Evolutionary conservation across 352 stramenopile species (phyloP).

Genomic region (Saprolegnia parasitica): DNA sequence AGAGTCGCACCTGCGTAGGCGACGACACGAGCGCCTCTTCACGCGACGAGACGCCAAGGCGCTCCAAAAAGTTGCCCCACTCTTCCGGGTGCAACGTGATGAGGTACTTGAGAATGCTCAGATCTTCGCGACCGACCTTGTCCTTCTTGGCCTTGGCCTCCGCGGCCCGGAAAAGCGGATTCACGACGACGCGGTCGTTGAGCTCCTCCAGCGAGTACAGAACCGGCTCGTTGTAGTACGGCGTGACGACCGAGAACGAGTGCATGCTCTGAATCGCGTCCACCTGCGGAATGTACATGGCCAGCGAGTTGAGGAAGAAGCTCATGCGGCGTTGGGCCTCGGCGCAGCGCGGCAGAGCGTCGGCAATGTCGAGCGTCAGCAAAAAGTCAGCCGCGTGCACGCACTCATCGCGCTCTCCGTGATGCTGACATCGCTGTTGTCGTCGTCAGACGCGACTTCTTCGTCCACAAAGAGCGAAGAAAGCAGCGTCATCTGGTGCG

Average conservation of each 20-base stretch:
- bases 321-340: constrained; percentile 81
- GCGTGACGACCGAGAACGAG: constrained; percentile 86
- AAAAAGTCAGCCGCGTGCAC: constrained; percentile 75
- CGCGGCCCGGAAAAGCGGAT: constrained; percentile 81
- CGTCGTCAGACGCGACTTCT: constrained; percentile 56
- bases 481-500: constrained; percentile 67
- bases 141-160: constrained; percentile 76
- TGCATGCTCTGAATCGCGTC: constrained; percentile 73
- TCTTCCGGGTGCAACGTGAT: constrained; percentile 85
- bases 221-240: constrained; percentile 85
- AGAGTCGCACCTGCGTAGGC: constrained; percentile 72
- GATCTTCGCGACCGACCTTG: constrained; percentile 45
- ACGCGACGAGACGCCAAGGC: constrained; percentile 58
- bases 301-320: constrained; percentile 82
- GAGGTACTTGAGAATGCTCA: constrained; percentile 86
- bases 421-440: constrained; percentile 35
- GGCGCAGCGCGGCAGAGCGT: constrained; percentile 64
- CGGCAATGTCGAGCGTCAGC: constrained; percentile 40
- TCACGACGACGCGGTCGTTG: constrained; percentile 74
- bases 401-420: constrained; percentile 40
- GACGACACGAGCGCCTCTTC: constrained; percentile 66
- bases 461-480: constrained; percentile 52
- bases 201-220: constrained; percentile 84
- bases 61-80: constrained; percentile 84
- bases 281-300: constrained; percentile 79